Evolutionary conservation across 768 basidiomycete genomes (phyloP), one percentile per base, ranked within the genome.

Genomic region (Boletus bicolor): DNA sequence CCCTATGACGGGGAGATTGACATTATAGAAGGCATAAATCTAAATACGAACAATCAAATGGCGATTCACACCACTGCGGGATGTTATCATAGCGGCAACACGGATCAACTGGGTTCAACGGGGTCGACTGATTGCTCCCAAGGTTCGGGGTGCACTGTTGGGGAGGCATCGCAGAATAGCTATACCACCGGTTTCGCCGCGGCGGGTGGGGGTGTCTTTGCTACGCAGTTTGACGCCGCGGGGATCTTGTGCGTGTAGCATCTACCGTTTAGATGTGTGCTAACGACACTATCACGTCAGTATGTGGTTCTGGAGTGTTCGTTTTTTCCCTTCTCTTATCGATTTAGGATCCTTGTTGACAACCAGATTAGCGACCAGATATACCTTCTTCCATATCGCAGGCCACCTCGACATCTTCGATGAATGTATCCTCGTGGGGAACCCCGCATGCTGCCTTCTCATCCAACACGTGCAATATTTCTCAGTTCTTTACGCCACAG

Each of bases 171-270:
- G 19, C 65, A 55, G 15, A 72, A 72, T 28, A 73, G 68, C 37
- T 73, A 55, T 51, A 43, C 41, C 3, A 35, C 47, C 6, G 55
- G 59, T 21, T 72, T 72, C 41, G 56, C 64, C 0, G 8, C 30
- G 3, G 63, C 62, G 32, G 82, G 83, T n/a, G 84, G 84, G 7
- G 84, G 84, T 5, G 82, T 85, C 1, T 92, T 76, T 69, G 87
- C 87, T 3, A 78, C 85, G 4, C 86, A 88, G 61, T 84, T 88
- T 57, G 87, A 87, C 48, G 73, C 76, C 7, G 67, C 77, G 1
- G 86, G 81, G 19, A 74, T 82, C 38, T 79, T 68, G 76, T 78
- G 59, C 66, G 79, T 65, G 34, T 37, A n/a, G 36, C 21, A 8
- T 21, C 26, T 42, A 47, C 41, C 21, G 12, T 38, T 44, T 41